phyloP scores from a whole-genome alignment of 805 yeast genomes.

The Yamadazyma tumulicola region DNA sequence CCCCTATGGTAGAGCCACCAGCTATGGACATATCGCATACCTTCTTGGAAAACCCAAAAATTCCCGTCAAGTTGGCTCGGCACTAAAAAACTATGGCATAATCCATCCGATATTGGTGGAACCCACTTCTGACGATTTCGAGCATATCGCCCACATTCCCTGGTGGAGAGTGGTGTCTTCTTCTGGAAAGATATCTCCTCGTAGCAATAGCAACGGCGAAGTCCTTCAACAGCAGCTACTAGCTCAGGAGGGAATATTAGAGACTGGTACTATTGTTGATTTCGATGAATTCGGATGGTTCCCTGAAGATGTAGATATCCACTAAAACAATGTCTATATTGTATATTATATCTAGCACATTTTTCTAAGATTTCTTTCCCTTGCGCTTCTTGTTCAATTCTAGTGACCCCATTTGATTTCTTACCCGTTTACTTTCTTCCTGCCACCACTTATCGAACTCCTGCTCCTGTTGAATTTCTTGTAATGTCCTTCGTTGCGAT shows the following conservation, averaged over 20 bases:
- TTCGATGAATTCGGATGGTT: conserved; percentile 64
- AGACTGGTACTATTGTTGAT: conserved; percentile 34
- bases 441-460: conserved; percentile 90
- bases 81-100: conserved; percentile 47
- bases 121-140: conserved; percentile 12
- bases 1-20: conserved; percentile 63
- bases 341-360: too few species aligned
- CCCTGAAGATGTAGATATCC: conserved; percentile 45
- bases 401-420: conserved; percentile 28
- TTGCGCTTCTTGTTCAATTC: conserved; percentile 7
- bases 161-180: conserved; percentile 80
- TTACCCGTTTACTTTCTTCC: conserved; percentile 67
- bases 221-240: conserved; percentile 44
- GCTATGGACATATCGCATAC: conserved; percentile 76
- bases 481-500: conserved; percentile 43
- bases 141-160: conserved; percentile 41
- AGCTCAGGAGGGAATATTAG: conserved; percentile 44
- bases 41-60: conserved; percentile 59
- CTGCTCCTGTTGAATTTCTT: conserved; percentile 76
- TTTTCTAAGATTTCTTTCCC: not conserved
- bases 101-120: conserved; percentile 10
- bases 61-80: conserved; percentile 71
- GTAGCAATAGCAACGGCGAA: conserved; percentile 42
- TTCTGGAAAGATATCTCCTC: conserved; percentile 58
- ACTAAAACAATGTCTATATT: not conserved